Evolutionary conservation across 306 rosid genomes (phyloP).

Genomic region (Begonia fuchsioides): DNA sequence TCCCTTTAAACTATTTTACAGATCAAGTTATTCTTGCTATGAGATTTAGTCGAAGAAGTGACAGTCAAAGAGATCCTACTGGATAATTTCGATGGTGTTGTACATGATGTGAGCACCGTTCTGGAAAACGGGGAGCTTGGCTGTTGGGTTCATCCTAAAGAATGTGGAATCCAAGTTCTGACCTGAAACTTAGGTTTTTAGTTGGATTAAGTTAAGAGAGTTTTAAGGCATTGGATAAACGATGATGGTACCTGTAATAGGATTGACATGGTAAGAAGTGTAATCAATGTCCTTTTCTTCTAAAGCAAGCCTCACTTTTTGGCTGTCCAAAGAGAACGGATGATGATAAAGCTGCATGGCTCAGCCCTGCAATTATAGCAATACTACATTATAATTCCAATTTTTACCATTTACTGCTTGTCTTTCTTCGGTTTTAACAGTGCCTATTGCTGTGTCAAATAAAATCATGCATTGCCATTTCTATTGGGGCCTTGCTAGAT

Average conservation of each 20-base stretch:
- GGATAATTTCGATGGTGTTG: constrained; percentile 68
- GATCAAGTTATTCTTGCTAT: too few relatives aligned
- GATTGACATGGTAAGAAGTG: constrained; percentile 86
- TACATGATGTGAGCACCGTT: constrained; percentile 73
- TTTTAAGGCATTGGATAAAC: constrained; percentile 11
- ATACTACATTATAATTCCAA: too few relatives aligned
- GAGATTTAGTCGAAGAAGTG: neutral
- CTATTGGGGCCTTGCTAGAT: too few relatives aligned
- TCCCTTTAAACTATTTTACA: constrained; percentile 5
- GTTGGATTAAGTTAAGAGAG: too few relatives aligned
- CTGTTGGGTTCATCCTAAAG: constrained; percentile 63
- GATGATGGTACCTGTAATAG: constrained; percentile 77
- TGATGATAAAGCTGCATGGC: constrained; percentile 94
- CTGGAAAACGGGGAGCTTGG: constrained; percentile 74
- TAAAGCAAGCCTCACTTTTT: constrained; percentile 83
- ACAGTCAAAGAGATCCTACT: constrained; percentile 46
- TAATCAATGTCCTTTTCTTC: constrained; percentile 80
- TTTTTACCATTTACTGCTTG: too few relatives aligned
- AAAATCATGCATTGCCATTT: too few relatives aligned
- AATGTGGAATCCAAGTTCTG: constrained; percentile 70
- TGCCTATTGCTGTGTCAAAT: too few relatives aligned
- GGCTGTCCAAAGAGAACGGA: constrained; percentile 78
- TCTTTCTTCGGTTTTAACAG: too few relatives aligned
- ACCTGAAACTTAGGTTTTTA: constrained; percentile 24
- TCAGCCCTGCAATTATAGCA: constrained; percentile 2